A percentile compares a stretch with the other conserved stretches of the same genome.
These are phyloP conservation scores for Dactylella cylindrospora DNA, from an alignment of 2,329 filamentous ascomycete species.

Conservation along the genomic window DNA sequence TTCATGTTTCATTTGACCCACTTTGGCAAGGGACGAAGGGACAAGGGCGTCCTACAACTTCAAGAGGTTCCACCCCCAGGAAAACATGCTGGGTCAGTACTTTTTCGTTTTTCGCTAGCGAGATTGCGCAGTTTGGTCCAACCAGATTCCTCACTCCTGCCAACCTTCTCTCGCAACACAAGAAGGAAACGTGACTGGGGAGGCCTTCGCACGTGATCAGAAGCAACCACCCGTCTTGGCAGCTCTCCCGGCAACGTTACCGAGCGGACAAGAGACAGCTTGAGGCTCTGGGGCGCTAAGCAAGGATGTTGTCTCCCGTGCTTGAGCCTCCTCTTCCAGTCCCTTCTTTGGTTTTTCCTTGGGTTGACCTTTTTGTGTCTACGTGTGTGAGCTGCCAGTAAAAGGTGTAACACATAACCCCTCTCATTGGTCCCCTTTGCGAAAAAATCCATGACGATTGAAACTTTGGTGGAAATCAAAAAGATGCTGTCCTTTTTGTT, in stretches of 20 bases:
- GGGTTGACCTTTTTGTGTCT: slow-evolving; percentile 36
- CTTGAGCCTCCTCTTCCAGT: slow-evolving; percentile 26
- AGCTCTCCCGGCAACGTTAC: slow-evolving; percentile 18
- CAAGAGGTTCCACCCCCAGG: slow-evolving; percentile 1
- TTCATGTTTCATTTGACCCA: slow-evolving; percentile 43
- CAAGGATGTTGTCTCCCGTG: slow-evolving; percentile 25
- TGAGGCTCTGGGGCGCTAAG: slow-evolving; percentile 43
- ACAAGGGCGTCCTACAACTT: slow-evolving; percentile 9
- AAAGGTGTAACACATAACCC: too few species aligned
- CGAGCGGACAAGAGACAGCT: slow-evolving; percentile 1
- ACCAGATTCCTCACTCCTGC: too few species aligned
- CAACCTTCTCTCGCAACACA: too few species aligned
- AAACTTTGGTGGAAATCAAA: too few species aligned
- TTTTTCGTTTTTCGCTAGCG: slow-evolving; percentile 6
- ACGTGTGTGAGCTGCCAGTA: slow-evolving; percentile 10
- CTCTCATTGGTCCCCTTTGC: slow-evolving; percentile 25
- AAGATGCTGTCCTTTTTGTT: too few species aligned
- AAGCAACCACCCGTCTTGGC: background rate
- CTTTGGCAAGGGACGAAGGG: slow-evolving; percentile 13
- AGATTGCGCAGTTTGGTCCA: slow-evolving; percentile 21
- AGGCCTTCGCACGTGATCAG: slow-evolving; percentile 15
- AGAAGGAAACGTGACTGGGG: background rate
- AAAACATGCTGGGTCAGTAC: background rate
- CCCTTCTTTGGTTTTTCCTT: slow-evolving; percentile 12
- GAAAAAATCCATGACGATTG: slow-evolving; percentile 27